Evolutionary conservation across 1,284 basidiomycete species (phyloP), one percentile per base, ranked within the genome.

Genomic region (Rhodotorula sp.): DNA sequence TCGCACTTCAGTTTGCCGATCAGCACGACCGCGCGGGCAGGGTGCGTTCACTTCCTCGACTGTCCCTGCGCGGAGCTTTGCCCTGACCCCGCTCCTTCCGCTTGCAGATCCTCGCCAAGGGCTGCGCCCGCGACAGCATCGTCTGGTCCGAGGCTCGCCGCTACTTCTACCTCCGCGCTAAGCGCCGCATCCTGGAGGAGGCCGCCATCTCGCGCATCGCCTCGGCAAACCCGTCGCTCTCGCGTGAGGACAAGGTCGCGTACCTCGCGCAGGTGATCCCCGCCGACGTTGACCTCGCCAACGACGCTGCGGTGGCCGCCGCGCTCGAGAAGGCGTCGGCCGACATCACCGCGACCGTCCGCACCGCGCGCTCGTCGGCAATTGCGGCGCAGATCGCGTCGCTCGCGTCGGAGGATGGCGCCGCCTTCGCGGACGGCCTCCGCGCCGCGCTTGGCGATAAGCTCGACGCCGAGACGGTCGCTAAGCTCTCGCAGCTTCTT

Each of bases 91-190:
- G 34, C 37, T 66, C 61, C 41, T 17, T 41, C 25, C 53, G 71
- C 50, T n/a, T 19, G n/a, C 50, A 51, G 50, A 34, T 50, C 57
- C 76, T 73, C 91, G 95, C 95, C 39, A 98, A 98, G 84, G 95
- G 94, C 29, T 82, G 82, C 39, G 81, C 97, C 91, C 80, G 94
- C 90, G 57, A 91, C 87, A 79, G 86, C 88, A 44, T 88, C 70
- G 87, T 89, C 69, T 97, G 95, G 94, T 90, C 90, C 81, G 87
- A 93, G 74, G 89, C 94, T 60, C 90, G 96, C 74, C 87, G 92
- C 74, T 88, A 90, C 82, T 98, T 99, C 87, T 99, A 97, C 86
- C 96, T 93, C 94, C 89, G 92, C 66, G 86, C 95, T 61, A 90
- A 94, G 69, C 81, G 85, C 62, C 83, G 86, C 74, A 78, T 87